A percentile compares a stretch with the other conserved stretches of the same genome.
Evolutionary conservation across 345 rosid species (phyloP).

Genomic region (Syzygium aromaticum): DNA sequence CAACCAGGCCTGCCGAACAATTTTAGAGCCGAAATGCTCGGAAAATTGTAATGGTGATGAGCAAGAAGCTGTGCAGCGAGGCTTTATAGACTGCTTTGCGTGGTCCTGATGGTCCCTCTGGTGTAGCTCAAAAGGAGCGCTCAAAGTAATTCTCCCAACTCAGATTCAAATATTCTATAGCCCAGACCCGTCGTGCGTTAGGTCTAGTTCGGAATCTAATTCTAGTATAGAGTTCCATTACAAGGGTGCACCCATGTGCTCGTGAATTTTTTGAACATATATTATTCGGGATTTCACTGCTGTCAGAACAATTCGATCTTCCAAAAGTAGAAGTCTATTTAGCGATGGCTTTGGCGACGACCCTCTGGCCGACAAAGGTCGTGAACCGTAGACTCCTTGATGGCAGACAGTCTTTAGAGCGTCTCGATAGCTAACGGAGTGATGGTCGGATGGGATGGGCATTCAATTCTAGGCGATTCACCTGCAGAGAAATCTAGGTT

Average conservation of each 20-base stretch:
- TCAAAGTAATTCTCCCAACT: background rate
- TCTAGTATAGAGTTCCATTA: background rate
- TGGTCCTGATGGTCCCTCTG: background rate
- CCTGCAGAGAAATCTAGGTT: background rate
- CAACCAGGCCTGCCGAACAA: background rate
- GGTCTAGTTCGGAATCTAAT: background rate
- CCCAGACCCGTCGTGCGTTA: background rate
- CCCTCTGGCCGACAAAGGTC: background rate
- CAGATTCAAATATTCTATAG: background rate
- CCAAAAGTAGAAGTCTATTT: background rate
- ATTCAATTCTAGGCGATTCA: background rate
- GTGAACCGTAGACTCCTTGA: background rate
- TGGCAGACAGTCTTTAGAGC: background rate
- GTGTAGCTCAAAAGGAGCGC: background rate
- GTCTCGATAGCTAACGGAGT: background rate
- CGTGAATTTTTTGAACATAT: background rate
- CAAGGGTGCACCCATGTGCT: background rate
- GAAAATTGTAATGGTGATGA: background rate
- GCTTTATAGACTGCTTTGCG: background rate
- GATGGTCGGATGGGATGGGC: background rate
- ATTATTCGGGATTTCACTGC: background rate
- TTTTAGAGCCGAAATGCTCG: background rate
- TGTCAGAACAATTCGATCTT: no score
- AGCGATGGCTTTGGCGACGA: background rate
- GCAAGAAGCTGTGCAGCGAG: background rate